Percentiles rank a stretch among this genome's conserved stretches.
phyloP scores from a whole-genome alignment of 1,139 yeast genomes.

The Hemisphaericaspora subhashii region DNA sequence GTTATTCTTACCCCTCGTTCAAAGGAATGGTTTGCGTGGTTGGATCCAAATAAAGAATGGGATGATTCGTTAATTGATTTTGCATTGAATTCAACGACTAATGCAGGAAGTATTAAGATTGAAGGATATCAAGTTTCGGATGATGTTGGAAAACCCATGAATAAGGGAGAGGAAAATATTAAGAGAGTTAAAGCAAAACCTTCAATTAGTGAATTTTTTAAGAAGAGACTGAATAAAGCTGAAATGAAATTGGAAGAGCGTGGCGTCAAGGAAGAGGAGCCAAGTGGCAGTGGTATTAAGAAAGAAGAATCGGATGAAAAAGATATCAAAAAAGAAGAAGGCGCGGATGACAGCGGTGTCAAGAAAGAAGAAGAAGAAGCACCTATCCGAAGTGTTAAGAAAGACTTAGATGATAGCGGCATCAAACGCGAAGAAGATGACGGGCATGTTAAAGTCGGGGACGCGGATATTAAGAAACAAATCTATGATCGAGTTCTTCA shows the following conservation, averaged over 20 bases:
- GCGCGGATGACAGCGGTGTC: too few species aligned
- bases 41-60: slow-evolving; percentile 49
- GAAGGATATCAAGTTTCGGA: slow-evolving; percentile 56
- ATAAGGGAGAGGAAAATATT: slow-evolving; percentile 48
- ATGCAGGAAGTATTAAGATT: slow-evolving; percentile 43
- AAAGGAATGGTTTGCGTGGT: slow-evolving; percentile 61
- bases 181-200: slow-evolving; percentile 22
- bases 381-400: background rate
- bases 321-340: too few species aligned
- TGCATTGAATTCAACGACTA: slow-evolving; percentile 35
- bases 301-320: too few species aligned
- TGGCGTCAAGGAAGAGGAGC: slow-evolving; percentile 7
- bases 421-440: too few species aligned
- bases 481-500: background rate
- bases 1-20: slow-evolving; percentile 61
- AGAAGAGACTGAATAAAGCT: slow-evolving; percentile 8
- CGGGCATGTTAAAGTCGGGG: slow-evolving; percentile 2
- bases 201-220: slow-evolving; percentile 32
- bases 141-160: slow-evolving; percentile 64
- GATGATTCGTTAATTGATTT: slow-evolving; percentile 33
- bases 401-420: background rate
- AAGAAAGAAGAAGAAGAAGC: background rate
- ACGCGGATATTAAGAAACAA: background rate
- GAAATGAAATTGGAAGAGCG: slow-evolving; percentile 6
- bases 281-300: background rate